Conservation (phyloP, 164 flowering plant genomes). For the Hamamelis virginiana region DNA sequence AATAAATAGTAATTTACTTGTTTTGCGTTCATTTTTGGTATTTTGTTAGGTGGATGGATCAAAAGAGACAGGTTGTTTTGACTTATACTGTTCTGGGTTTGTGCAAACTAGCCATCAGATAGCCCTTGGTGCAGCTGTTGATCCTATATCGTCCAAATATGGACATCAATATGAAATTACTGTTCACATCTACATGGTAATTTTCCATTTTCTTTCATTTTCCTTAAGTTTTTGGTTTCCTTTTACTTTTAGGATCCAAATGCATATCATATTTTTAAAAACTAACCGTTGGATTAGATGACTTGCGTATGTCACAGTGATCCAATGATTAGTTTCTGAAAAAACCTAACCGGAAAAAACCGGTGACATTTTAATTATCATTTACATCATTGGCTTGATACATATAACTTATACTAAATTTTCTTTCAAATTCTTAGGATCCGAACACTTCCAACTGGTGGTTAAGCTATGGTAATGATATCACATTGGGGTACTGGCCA, state of each 20-base stretch:
- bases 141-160: not conserved
- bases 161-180: conserved; percentile 9
- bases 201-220: not conserved
- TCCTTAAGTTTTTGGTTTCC: no score
- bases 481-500: conserved; percentile 21
- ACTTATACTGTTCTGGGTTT: conserved; percentile 21
- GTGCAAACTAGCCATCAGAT: conserved; percentile 8
- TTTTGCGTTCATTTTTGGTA: not conserved
- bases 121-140: conserved; percentile 11
- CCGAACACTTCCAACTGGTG: conserved; percentile 20
- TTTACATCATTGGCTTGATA: no score
- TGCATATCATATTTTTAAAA: no score
- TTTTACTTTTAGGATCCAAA: no score
- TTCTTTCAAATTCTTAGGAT: conserved; percentile 23
- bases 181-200: conserved; percentile 10
- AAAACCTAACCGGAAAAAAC: no score
- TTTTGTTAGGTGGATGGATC: conserved; percentile 16
- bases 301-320: no score
- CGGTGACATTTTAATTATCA: no score
- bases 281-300: no score
- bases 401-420: no score
- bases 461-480: not conserved
- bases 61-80: conserved; percentile 22
- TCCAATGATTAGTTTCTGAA: no score
- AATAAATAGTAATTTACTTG: no score